Evolutionary conservation across 768 basidiomycete genomes (phyloP), one percentile per base, ranked within the genome.

Genomic region (Nevesoporus exiguus): DNA sequence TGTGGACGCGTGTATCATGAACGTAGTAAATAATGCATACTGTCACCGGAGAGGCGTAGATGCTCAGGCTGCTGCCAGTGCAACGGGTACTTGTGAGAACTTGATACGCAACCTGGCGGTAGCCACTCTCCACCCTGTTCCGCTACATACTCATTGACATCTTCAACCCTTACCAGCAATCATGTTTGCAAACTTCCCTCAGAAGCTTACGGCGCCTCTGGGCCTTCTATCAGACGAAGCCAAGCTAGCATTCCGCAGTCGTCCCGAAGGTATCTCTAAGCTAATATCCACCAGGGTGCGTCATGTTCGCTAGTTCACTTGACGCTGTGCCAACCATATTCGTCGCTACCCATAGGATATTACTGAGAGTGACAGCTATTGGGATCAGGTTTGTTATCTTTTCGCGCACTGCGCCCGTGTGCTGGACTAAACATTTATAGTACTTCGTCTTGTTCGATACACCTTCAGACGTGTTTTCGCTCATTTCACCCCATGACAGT

Each of bases 401-500:
- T 51, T 52, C 30, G 25, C 7, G 40, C 36, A 27, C 24, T 46
- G 45, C 31, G 21, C 21, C 29, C 7, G 11, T 15, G 21, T 14
- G 22, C 49, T 30, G 41, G 43, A 58, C 41, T 54, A 24, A 44
- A 54, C 37, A 24, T 55, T 39, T 22, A 15, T 63, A 94, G 90
- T 97, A 88, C 65, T 85, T 88, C 59, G 71, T 80, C 43, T 76
- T 97, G 17, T 96, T 96, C 67, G 92, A 95, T 74, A 88, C 90
- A 8, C 82, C 90, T 1, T 90, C 91, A 0, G 93, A 96, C 61
- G 92, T 94, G 34, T 94, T 91, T 72, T 90, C 93, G 15, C 80
- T 96, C 47, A 86, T 95, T 61, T 84, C 89, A 3, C 83, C 90
- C 1, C 84, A 91, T 60, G 92, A 95, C 66, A 81, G 91, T 93